A percentile compares a stretch with the other conserved stretches of the same genome.
These are phyloP conservation scores for Astrocystis sublimbata DNA, from an alignment of 495 filamentous ascomycete genomes.

Conservation along the genomic window DNA sequence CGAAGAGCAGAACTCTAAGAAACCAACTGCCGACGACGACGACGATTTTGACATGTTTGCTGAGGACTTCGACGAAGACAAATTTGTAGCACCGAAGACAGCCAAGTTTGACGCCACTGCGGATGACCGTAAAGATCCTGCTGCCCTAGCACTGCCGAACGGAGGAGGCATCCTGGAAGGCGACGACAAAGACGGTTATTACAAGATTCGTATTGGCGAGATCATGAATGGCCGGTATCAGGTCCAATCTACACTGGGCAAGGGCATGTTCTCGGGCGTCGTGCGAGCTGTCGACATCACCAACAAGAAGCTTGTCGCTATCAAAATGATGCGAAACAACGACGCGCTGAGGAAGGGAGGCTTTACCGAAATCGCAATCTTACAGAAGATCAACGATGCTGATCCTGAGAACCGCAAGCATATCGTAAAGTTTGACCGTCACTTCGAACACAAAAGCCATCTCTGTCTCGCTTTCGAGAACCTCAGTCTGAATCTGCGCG, in stretches of 20 bases:
- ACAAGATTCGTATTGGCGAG: slow-evolving; percentile 87
- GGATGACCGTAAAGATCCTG: slow-evolving; percentile 32
- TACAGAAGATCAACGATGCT: slow-evolving; percentile 76
- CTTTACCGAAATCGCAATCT: slow-evolving; percentile 90
- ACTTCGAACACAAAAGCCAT: slow-evolving; percentile 93
- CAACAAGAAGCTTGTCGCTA: slow-evolving; percentile 71
- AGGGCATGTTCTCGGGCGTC: slow-evolving; percentile 96
- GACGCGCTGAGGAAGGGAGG: slow-evolving; percentile 91
- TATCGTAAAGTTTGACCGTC: slow-evolving; percentile 78
- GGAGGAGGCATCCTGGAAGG: slow-evolving; percentile 85
- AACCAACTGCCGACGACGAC: slow-evolving; percentile 54
- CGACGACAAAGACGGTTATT: slow-evolving; percentile 93
- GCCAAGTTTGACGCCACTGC: slow-evolving; percentile 42
- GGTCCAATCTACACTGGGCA: slow-evolving; percentile 82
- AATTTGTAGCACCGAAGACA: slow-evolving; percentile 67
- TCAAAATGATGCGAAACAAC: slow-evolving; percentile 94
- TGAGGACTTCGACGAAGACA: slow-evolving; percentile 83
- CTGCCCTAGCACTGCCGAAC: slow-evolving; percentile 49
- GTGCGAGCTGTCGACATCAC: slow-evolving; percentile 82
- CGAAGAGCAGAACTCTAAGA: slow-evolving; percentile 35
- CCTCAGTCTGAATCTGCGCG: slow-evolving; percentile 86
- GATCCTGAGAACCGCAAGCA: slow-evolving; percentile 93
- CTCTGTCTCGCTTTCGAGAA: slow-evolving; percentile 97
- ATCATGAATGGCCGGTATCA: slow-evolving; percentile 85
- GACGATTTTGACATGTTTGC: slow-evolving; percentile 95